These are phyloP conservation scores for Zymoseptoria ardabiliae DNA, from an alignment of 2,329 filamentous ascomycete genomes.

Conservation along the genomic window DNA sequence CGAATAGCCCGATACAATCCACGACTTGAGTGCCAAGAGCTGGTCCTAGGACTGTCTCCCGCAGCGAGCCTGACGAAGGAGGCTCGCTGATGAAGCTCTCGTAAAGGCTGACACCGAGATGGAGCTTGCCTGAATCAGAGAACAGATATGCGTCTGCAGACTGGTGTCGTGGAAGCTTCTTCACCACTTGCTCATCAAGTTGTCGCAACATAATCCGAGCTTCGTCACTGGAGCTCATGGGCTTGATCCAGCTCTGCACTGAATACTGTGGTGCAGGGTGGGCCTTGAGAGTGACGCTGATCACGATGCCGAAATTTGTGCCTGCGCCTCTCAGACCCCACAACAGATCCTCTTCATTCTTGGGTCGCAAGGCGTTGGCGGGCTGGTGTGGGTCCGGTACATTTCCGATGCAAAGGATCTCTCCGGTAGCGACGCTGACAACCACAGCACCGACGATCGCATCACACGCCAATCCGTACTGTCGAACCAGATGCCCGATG, in stretches of 20 bases:
- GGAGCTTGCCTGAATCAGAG: constrained; percentile 38
- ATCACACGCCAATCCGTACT: constrained; percentile 53
- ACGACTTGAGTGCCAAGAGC: constrained; percentile 32
- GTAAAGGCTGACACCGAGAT: constrained; percentile 47
- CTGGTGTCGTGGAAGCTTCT: constrained; percentile 34
- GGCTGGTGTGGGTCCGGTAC: constrained; percentile 45
- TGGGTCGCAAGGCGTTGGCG: constrained; percentile 33
- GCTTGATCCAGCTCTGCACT: constrained; percentile 24
- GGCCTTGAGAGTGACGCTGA: constrained; percentile 47
- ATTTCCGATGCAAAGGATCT: constrained; percentile 45
- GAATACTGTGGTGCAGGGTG: constrained; percentile 37
- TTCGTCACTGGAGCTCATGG: constrained; percentile 25
- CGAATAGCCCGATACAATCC: constrained; percentile 48
- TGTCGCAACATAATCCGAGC: constrained; percentile 32
- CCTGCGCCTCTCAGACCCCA: constrained; percentile 55
- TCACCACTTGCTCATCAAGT: constrained; percentile 37
- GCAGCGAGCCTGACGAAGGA: constrained; percentile 17
- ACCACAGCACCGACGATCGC: constrained; percentile 54
- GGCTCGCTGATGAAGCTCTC: constrained; percentile 26
- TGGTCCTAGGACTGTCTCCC: constrained; percentile 21
- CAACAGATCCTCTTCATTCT: constrained; percentile 47
- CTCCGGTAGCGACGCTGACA: constrained; percentile 44
- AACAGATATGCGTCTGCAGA: constrained; percentile 54
- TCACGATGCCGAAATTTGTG: constrained; percentile 52
- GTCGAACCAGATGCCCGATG: constrained; percentile 52